Evolutionary conservation across 148 eudicot species (phyloP).

Genomic region (Cornus suecica): DNA sequence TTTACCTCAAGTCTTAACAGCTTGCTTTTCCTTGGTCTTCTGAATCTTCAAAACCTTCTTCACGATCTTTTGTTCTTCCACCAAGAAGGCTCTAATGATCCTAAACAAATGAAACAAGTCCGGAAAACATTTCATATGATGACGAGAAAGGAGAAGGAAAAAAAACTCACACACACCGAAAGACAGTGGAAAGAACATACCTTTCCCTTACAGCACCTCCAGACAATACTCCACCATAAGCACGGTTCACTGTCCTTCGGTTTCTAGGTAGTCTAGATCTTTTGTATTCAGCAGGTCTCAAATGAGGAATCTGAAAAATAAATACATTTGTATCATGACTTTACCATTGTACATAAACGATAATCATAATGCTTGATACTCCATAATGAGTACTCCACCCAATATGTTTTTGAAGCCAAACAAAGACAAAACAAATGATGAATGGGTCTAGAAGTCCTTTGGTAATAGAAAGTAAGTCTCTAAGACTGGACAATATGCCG

Average conservation of each 20-base stretch:
- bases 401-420: neutral
- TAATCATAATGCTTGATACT: neutral
- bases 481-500: no score
- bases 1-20: constrained; percentile 26
- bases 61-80: constrained; percentile 60
- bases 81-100: constrained; percentile 51
- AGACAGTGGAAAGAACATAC: constrained; percentile 15
- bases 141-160: neutral
- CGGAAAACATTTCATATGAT: no score
- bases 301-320: constrained; percentile 44
- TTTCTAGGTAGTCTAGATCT: constrained; percentile 54
- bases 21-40: constrained; percentile 51
- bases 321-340: neutral
- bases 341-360: neutral
- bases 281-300: constrained; percentile 59
- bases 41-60: constrained; percentile 60
- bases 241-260: constrained; percentile 58
- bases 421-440: neutral
- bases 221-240: constrained; percentile 59
- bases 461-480: neutral
- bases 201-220: constrained; percentile 65
- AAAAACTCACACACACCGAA: neutral
- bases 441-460: neutral
- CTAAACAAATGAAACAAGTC: constrained; percentile 14
- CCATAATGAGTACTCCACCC: neutral